A percentile compares a stretch with the other conserved stretches of the same genome.
Evolutionary conservation across 202 grass and related monocot genomes (phyloP).

Genomic region (Sporobolus alterniflorus): DNA sequence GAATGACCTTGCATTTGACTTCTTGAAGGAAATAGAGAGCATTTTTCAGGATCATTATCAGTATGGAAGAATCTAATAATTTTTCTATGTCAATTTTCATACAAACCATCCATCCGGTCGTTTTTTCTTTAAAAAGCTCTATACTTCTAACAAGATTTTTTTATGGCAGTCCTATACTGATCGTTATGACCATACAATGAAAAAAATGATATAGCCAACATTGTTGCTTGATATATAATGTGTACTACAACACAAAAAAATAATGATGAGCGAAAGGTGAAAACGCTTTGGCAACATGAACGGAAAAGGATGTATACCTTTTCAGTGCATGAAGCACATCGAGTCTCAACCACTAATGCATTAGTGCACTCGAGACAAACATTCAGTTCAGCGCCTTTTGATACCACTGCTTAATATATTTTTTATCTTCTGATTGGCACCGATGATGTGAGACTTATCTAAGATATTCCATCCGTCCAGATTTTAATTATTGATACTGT

Average conservation of each 20-base stretch:
- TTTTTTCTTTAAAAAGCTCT: neutral
- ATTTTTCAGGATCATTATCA: neutral
- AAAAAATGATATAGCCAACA: neutral
- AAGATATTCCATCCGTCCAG: too few relatives aligned
- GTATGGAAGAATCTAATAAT: neutral
- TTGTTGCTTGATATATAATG: neutral
- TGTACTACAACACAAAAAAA: neutral
- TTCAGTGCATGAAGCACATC: constrained; percentile 25
- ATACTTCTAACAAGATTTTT: neutral
- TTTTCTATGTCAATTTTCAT: neutral
- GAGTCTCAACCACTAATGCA: constrained; percentile 6
- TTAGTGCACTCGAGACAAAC: neutral
- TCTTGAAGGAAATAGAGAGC: neutral
- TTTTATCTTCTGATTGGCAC: neutral
- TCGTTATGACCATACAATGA: neutral
- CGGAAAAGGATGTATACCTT: neutral
- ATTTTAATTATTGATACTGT: too few relatives aligned
- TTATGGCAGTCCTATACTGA: neutral
- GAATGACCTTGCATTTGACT: neutral
- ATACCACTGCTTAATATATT: neutral
- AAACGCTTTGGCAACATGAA: constrained; percentile 14
- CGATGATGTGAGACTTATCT: neutral
- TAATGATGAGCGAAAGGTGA: constrained; percentile 22
- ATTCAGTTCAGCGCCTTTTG: constrained; percentile 19
- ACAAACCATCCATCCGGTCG: neutral